A percentile compares a stretch with the other conserved stretches of the same genome.
phyloP scores from a whole-genome alignment of 805 yeast genomes.

The Starmerella vaccinii region DNA sequence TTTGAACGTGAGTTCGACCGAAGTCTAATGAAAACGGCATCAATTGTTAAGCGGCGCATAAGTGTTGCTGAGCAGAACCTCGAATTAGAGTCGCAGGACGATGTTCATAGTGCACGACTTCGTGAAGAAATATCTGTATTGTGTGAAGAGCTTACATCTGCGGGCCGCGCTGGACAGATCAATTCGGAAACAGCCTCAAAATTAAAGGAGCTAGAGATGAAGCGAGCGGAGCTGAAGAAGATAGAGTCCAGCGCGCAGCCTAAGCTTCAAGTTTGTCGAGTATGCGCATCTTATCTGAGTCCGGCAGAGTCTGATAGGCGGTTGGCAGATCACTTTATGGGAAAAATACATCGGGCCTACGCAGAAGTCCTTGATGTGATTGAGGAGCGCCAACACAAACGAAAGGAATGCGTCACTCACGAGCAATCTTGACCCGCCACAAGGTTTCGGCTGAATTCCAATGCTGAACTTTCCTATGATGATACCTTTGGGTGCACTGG shows the following conservation, averaged over 20 bases:
- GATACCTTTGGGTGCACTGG: no score
- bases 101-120: neutral
- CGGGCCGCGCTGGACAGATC: neutral
- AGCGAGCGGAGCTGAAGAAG: constrained; percentile 1
- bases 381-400: neutral
- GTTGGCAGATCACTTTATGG: constrained; percentile 5
- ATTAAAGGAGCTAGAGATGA: neutral
- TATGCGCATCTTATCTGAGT: constrained; percentile 2
- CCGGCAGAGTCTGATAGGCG: constrained; percentile 3
- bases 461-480: no score
- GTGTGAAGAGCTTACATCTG: neutral
- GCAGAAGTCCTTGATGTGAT: constrained; percentile 1
- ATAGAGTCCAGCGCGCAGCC: neutral
- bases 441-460: no score
- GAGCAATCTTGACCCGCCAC: no score
- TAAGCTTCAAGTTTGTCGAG: constrained; percentile 1
- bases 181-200: neutral
- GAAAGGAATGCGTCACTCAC: no score
- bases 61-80: neutral
- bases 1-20: constrained; percentile 7
- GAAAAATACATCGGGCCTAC: constrained; percentile 1
- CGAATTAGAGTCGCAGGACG: neutral
- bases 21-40: neutral
- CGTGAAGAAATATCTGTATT: neutral
- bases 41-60: neutral